Conservation (phyloP, 345 rosid species). For the Eutrema heterophyllum region DNA sequence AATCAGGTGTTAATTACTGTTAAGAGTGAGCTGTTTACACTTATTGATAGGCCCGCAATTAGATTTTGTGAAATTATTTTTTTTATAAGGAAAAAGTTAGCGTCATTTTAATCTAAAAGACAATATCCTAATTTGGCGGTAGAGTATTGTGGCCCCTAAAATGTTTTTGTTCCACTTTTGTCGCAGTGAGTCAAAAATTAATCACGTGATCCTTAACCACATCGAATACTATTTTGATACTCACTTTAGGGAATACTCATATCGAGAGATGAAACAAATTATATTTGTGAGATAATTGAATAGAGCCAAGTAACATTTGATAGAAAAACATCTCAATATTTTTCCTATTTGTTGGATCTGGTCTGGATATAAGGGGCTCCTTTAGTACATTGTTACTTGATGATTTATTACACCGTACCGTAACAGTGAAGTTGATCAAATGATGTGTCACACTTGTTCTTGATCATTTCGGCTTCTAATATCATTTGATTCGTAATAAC, state of each 20-base stretch:
- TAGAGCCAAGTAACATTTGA: no score
- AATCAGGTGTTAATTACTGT: neutral
- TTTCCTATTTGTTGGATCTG: neutral
- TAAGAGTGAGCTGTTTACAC: conserved; percentile 26
- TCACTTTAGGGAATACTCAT: neutral
- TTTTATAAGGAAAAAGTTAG: neutral
- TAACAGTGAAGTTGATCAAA: neutral
- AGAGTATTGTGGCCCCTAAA: conserved; percentile 8
- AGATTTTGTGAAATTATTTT: neutral
- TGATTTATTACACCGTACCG: neutral
- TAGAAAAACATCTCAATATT: neutral
- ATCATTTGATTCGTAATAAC: neutral
- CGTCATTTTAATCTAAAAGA: neutral
- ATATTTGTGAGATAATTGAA: neutral
- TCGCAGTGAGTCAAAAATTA: neutral
- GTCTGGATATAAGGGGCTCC: neutral
- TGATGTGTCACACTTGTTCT: neutral
- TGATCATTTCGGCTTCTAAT: neutral
- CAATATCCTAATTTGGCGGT: conserved; percentile 6
- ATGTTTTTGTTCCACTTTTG: conserved; percentile 6
- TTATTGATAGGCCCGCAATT: neutral
- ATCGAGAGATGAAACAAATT: conserved; percentile 4
- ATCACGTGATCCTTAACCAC: conserved; percentile 17
- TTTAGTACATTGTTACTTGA: neutral
- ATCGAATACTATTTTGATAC: neutral